Conservation (phyloP, 805 yeast genomes). For the Yamadazyma phyllophila region DNA sequence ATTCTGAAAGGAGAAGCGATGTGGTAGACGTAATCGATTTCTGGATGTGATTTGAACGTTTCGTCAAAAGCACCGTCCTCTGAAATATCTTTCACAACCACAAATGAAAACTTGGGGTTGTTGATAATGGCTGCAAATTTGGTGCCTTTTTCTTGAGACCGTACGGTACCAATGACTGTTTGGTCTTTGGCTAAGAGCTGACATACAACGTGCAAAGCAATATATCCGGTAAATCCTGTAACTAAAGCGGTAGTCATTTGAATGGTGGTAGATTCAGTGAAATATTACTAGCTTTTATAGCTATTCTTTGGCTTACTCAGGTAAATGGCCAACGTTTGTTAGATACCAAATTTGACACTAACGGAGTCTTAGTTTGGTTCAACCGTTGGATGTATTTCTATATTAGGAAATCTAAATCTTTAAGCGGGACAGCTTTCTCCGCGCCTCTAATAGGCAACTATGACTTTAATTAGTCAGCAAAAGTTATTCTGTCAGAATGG, state of each 20-base stretch:
- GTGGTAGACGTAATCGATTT: conserved; percentile 26
- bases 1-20: conserved; percentile 48
- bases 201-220: conserved; percentile 49
- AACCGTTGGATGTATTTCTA: too few relatives aligned
- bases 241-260: conserved; percentile 24
- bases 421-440: too few relatives aligned
- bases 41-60: conserved; percentile 23
- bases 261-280: too few relatives aligned
- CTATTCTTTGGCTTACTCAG: too few relatives aligned
- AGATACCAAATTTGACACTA: too few relatives aligned
- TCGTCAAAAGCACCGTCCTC: conserved; percentile 24
- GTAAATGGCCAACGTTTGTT: too few relatives aligned
- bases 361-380: too few relatives aligned
- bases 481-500: too few relatives aligned
- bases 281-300: too few relatives aligned
- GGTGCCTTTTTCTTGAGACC: conserved; percentile 44
- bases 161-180: conserved; percentile 49
- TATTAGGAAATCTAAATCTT: neutral
- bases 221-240: conserved; percentile 55
- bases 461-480: too few relatives aligned
- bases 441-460: too few relatives aligned
- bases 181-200: conserved; percentile 37
- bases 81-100: conserved; percentile 21
- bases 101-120: conserved; percentile 18
- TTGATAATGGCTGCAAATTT: conserved; percentile 22